phyloP scores from a whole-genome alignment of 2,329 filamentous ascomycete genomes.

The Cryphonectria parasitica region DNA sequence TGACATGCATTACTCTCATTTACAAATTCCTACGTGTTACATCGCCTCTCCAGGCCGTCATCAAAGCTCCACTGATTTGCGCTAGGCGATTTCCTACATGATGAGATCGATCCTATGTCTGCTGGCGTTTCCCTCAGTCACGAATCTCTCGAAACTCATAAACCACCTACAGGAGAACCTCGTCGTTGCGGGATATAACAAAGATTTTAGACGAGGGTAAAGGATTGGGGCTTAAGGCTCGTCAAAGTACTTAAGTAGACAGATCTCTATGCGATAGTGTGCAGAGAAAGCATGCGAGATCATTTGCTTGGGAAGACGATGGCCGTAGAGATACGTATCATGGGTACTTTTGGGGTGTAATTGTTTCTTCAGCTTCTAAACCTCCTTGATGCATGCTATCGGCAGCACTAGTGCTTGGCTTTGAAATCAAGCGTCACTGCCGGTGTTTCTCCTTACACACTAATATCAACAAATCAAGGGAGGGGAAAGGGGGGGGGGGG shows the following conservation, averaged over 20 bases:
- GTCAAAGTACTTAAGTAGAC: not conserved
- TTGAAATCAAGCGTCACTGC: not conserved
- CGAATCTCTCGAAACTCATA: too few species aligned
- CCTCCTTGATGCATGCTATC: not conserved
- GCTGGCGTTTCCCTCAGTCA: too few species aligned
- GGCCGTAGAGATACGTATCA: not conserved
- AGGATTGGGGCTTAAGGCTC: not conserved
- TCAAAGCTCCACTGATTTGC: not conserved
- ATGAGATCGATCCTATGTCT: not conserved
- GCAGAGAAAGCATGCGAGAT: not conserved
- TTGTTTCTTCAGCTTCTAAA: not conserved
- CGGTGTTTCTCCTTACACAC: not conserved
- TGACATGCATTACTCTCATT: not conserved
- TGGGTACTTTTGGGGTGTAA: not conserved
- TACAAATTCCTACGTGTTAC: not conserved
- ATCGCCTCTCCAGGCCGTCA: not conserved
- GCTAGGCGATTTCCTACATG: not conserved
- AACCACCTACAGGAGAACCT: not conserved
- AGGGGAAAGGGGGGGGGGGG: too few species aligned
- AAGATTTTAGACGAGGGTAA: not conserved
- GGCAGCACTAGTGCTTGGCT: not conserved
- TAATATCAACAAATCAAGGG: not conserved
- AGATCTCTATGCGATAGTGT: not conserved
- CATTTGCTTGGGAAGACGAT: not conserved
- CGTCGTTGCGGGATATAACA: not conserved